A percentile compares a stretch with the other conserved stretches of the same genome.
These are phyloP conservation scores for Penicillium tannophilum DNA, from an alignment of 495 filamentous ascomycete genomes.

Conservation along the genomic window DNA sequence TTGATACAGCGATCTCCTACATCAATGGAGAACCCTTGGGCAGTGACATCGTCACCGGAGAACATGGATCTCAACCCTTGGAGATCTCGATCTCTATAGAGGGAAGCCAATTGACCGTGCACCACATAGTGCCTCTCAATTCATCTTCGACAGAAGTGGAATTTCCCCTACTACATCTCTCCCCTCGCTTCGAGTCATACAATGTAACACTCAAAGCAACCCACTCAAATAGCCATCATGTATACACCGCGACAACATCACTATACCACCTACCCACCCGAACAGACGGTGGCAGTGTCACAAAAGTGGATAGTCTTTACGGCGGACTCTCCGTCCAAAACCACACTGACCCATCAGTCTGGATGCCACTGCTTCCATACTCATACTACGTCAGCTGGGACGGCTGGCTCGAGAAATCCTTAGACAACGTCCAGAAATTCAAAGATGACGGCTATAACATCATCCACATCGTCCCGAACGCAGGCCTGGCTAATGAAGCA, in stretches of 20 bases:
- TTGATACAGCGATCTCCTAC: conserved; percentile 59
- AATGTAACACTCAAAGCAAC: conserved; percentile 26
- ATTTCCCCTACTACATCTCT: conserved; percentile 50
- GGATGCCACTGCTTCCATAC: conserved; percentile 60
- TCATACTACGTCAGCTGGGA: conserved; percentile 65
- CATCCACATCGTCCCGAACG: conserved; percentile 52
- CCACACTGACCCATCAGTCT: conserved; percentile 43
- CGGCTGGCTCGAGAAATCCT: conserved; percentile 47
- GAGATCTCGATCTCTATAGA: conserved; percentile 15
- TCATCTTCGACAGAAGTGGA: conserved; percentile 43
- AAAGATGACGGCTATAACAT: conserved; percentile 56
- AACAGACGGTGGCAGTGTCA: conserved; percentile 57
- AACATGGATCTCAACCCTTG: conserved; percentile 11
- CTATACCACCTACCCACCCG: conserved; percentile 58
- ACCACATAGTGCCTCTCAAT: conserved; percentile 41
- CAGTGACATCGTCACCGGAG: conserved; percentile 6
- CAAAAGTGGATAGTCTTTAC: conserved; percentile 63
- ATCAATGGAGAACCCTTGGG: conserved; percentile 48
- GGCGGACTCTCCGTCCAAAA: conserved; percentile 49
- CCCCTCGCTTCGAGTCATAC: conserved; percentile 50
- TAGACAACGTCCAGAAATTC: conserved; percentile 39
- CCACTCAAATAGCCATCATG: conserved; percentile 24
- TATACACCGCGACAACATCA: conserved; percentile 43
- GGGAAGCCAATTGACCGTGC: conserved; percentile 23
- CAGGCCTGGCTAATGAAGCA: conserved; percentile 24